Evolutionary conservation across 1,284 basidiomycete species (phyloP), one percentile per base, ranked within the genome.

Genomic region (Irpex sp.): DNA sequence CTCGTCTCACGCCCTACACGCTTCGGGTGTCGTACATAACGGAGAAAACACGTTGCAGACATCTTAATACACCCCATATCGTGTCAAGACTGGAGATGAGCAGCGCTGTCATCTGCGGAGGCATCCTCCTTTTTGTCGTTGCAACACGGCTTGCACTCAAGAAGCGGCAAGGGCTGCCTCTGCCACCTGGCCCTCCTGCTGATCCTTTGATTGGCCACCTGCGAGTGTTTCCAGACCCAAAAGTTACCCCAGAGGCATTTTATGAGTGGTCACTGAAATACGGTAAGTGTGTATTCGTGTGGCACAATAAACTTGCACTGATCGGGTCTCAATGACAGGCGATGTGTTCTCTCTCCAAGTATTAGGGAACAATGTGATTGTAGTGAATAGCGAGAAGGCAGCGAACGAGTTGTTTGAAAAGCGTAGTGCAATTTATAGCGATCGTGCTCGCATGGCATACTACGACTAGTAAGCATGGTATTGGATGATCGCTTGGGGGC

Each of bases 391-490:
- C 12, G 37, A 33, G 21, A 60, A 48, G 33, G 58, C 58, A 4
- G 54, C 53, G 5, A 48, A 47, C 16, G 58, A 60, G 7, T 18
- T 60, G 7, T 56, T 64, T 3, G 63, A 64, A 8, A 60, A 62
- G 21, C 60, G 61, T 28, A 53, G 52, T 5, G n/a, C 28, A 4
- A 42, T 45, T 4, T 62, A 62, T 28, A 59, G 57, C 18, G 58
- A 62, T 52, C 21, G 58, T 18, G 18, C 57, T 19, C 10, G 16
- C 52, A 16, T 42, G 16, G 12, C 56, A 12, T 18, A 33, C 35
- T 49, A 33, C 28, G 36, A 59, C 18, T 37, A 42, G 58, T 59
- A 47, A 35, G 58, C 33, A 21, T 33, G 7, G 19, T 39, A 19
- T 3, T 9, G 39, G 0, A 19, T 23, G 2, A 10, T 28, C n/a